Conservation (phyloP, 805 yeast genomes). For the Teunomyces stri region DNA sequence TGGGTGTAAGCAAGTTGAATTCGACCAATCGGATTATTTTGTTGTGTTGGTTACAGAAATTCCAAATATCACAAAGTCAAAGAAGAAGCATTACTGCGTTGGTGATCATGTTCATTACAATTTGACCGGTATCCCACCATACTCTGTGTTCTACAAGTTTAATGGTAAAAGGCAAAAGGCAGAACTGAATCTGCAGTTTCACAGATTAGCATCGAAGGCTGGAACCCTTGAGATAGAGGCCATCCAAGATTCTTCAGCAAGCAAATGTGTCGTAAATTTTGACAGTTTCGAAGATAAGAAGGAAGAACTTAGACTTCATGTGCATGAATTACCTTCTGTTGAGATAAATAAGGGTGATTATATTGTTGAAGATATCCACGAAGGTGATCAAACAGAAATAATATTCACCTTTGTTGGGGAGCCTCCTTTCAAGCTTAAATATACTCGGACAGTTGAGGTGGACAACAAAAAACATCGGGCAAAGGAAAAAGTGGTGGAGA, state of each 20-base stretch:
- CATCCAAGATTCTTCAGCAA: conserved; percentile 68
- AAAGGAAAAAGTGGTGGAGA: conserved; percentile 38
- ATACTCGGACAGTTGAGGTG: conserved; percentile 64
- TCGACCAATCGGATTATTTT: conserved; percentile 38
- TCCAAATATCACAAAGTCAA: conserved; percentile 56
- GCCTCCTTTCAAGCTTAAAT: conserved; percentile 88
- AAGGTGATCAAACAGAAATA: conserved; percentile 91
- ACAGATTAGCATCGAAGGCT: conserved; percentile 75
- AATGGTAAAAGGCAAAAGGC: conserved; percentile 61
- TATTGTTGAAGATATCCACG: conserved; percentile 79
- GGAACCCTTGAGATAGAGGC: conserved; percentile 72
- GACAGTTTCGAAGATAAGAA: conserved; percentile 33
- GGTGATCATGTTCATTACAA: conserved; percentile 85
- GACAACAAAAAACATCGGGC: conserved; percentile 17
- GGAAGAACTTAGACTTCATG: conserved; percentile 27
- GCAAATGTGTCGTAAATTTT: conserved; percentile 67
- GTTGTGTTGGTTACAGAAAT: conserved; percentile 68
- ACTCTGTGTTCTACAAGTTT: conserved; percentile 70
- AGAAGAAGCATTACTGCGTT: conserved; percentile 65
- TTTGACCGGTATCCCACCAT: conserved; percentile 78
- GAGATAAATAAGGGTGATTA: conserved; percentile 78
- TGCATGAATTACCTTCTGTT: conserved; percentile 65
- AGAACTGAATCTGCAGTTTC: conserved; percentile 44
- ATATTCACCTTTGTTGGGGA: conserved; percentile 78
- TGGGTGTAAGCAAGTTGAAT: conserved; percentile 58